Evolutionary conservation across 1,284 basidiomycete genomes (phyloP).

Genomic region (Polyporus tsugae): DNA sequence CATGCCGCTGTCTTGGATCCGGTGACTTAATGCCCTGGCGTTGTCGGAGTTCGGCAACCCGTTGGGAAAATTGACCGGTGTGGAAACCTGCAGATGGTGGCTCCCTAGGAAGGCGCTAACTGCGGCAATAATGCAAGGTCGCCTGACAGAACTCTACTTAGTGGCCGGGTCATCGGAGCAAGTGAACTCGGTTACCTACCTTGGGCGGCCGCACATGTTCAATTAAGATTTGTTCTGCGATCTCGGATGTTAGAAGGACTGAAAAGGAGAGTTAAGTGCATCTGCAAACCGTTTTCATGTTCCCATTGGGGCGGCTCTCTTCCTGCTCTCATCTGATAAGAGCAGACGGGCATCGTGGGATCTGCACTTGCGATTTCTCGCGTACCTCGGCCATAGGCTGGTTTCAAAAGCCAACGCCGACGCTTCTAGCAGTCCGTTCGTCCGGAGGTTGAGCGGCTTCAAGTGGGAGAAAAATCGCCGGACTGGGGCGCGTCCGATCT

Average conservation of each 20-base stretch:
- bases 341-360: slow-evolving; percentile 1
- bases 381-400: neutral
- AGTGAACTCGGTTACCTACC: slow-evolving; percentile 13
- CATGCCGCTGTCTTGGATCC: slow-evolving; percentile 15
- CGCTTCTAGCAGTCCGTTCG: neutral
- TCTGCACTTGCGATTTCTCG: neutral
- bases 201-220: slow-evolving; percentile 3
- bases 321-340: slow-evolving; percentile 1
- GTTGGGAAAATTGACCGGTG: slow-evolving; percentile 22
- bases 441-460: slow-evolving; percentile 3
- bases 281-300: neutral
- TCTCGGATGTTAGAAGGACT: neutral
- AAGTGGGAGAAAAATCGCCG: slow-evolving; percentile 15
- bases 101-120: slow-evolving; percentile 1
- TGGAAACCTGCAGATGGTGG: slow-evolving; percentile 3
- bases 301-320: neutral
- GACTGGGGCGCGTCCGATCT: slow-evolving; percentile 9
- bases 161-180: slow-evolving; percentile 19
- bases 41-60: slow-evolving; percentile 4
- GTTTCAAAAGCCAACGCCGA: neutral
- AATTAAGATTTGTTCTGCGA: neutral
- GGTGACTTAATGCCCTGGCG: slow-evolving; percentile 16
- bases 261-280: neutral
- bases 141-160: slow-evolving; percentile 14
- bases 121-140: slow-evolving; percentile 6